A percentile compares a stretch with the other conserved stretches of the same genome.
phyloP scores from a whole-genome alignment of 2,329 filamentous ascomycete genomes.

The Stemphylium beticola region DNA sequence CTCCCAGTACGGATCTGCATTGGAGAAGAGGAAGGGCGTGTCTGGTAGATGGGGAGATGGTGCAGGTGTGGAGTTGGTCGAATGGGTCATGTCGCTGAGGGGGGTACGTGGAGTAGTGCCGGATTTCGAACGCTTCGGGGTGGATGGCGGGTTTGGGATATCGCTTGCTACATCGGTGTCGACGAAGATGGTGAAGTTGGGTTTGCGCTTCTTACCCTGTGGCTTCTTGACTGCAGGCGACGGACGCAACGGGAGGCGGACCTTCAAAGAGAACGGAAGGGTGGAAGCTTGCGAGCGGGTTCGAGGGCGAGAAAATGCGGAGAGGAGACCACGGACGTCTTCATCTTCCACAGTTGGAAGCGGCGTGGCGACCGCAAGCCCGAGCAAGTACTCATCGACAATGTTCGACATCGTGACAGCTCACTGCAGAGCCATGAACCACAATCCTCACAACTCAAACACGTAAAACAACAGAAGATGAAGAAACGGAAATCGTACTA shows the following conservation, averaged over 20 bases:
- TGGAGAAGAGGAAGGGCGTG: slow-evolving; percentile 17
- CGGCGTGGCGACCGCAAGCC: slow-evolving; percentile 10
- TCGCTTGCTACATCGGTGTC: slow-evolving; percentile 7
- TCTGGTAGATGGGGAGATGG: slow-evolving; percentile 14
- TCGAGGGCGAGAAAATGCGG: not conserved
- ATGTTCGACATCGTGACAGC: slow-evolving; percentile 7
- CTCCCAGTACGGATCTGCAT: slow-evolving; percentile 22
- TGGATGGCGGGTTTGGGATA: not conserved
- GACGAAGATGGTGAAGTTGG: slow-evolving; percentile 21
- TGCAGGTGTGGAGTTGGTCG: slow-evolving; percentile 15
- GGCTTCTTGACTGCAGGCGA: not conserved
- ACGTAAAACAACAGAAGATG: not conserved
- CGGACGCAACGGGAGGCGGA: not conserved
- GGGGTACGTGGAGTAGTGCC: slow-evolving; percentile 9
- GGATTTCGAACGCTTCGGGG: slow-evolving; percentile 15
- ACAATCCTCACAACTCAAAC: not conserved
- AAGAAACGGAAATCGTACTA: slow-evolving; percentile 1
- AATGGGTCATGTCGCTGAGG: slow-evolving; percentile 7
- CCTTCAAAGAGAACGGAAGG: not conserved
- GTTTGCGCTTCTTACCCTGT: slow-evolving; percentile 15
- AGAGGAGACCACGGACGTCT: not conserved
- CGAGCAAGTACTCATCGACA: slow-evolving; percentile 9
- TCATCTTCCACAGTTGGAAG: slow-evolving; percentile 3
- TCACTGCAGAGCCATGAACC: slow-evolving; percentile 2
- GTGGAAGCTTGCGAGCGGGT: not conserved